Percentiles rank a stretch among this genome's conserved stretches.
Conservation (phyloP, 2,329 filamentous ascomycete species). For the Calonectria multiphialidica region DNA sequence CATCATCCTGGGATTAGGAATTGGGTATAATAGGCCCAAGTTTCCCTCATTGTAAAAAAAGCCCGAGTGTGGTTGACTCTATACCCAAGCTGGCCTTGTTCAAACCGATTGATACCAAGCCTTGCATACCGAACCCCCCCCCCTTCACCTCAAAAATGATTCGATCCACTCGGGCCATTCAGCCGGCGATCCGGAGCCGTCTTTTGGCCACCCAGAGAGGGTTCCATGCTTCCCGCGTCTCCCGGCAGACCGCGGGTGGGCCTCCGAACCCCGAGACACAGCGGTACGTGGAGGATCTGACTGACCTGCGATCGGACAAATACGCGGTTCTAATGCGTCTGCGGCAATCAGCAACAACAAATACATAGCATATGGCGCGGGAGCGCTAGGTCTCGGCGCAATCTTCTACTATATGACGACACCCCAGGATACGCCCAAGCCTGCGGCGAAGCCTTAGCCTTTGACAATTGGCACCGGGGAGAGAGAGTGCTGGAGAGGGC, state of each 20-base stretch:
- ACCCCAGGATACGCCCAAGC: slow-evolving; percentile 26
- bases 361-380: slow-evolving; percentile 21
- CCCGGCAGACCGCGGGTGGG: slow-evolving; percentile 5
- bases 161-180: slow-evolving; percentile 5
- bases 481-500: neutral
- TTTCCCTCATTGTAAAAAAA: neutral
- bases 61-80: neutral
- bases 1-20: neutral
- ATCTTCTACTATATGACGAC: slow-evolving; percentile 31
- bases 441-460: neutral
- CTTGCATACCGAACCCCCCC: neutral
- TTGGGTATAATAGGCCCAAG: neutral
- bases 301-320: neutral
- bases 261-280: slow-evolving; percentile 5
- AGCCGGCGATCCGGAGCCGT: neutral
- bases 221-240: slow-evolving; percentile 9
- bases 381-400: slow-evolving; percentile 31
- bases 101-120: neutral
- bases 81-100: neutral
- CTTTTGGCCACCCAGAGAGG: slow-evolving; percentile 8
- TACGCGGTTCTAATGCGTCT: neutral
- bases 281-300: slow-evolving; percentile 3
- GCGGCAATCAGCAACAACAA: slow-evolving; percentile 17
- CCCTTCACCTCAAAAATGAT: neutral
- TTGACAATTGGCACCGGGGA: neutral